phyloP scores from a whole-genome alignment of 306 rosid species.

The Medicago ruthenica region DNA sequence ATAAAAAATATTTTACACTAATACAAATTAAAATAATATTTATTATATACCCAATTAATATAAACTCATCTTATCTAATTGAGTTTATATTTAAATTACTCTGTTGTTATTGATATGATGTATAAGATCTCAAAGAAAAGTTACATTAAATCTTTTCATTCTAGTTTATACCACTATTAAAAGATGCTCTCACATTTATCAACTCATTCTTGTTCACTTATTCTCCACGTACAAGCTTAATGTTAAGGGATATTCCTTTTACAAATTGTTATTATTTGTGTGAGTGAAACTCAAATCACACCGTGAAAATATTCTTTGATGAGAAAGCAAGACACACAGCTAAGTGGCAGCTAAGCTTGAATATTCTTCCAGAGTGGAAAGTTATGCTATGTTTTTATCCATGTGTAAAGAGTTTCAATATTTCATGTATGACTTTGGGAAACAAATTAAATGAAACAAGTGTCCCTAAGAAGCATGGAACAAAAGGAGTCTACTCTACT shows the following conservation, averaged over 20 bases:
- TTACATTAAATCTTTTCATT: slow-evolving; percentile 41
- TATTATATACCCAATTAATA: background rate
- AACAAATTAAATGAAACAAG: slow-evolving; percentile 33
- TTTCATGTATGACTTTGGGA: slow-evolving; percentile 41
- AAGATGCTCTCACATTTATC: slow-evolving; percentile 41
- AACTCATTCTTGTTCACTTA: background rate
- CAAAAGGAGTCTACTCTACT: slow-evolving; percentile 20
- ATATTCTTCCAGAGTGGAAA: slow-evolving; percentile 67
- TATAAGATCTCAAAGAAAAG: slow-evolving; percentile 48
- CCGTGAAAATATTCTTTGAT: slow-evolving; percentile 50
- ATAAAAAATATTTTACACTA: background rate
- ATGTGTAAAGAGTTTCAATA: slow-evolving; percentile 19
- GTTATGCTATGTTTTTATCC: slow-evolving; percentile 50
- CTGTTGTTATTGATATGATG: slow-evolving; percentile 33
- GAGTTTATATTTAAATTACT: background rate
- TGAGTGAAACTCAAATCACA: slow-evolving; percentile 39
- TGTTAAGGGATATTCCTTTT: slow-evolving; percentile 51
- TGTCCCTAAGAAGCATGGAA: slow-evolving; percentile 36
- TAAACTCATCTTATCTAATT: slow-evolving; percentile 17
- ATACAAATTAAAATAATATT: too few relatives aligned
- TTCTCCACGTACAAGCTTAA: slow-evolving; percentile 8
- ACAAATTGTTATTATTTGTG: slow-evolving; percentile 18
- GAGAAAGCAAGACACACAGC: slow-evolving; percentile 50
- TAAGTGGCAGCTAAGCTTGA: slow-evolving; percentile 53
- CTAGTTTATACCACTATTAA: slow-evolving; percentile 34